Evolutionary conservation across 352 stramenopile genomes (phyloP).

Genomic region (Globisporangium irregulare): DNA sequence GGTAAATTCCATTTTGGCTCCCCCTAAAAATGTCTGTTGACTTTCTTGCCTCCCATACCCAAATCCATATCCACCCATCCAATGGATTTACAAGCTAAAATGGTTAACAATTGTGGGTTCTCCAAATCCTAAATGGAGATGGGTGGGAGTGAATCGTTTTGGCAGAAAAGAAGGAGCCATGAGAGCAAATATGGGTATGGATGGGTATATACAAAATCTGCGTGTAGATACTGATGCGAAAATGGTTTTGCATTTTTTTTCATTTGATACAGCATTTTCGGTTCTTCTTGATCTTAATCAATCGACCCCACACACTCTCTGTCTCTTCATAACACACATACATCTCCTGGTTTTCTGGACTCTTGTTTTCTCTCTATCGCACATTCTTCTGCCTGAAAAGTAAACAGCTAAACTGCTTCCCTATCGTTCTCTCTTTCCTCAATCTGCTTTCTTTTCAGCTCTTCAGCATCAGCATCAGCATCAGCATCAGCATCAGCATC

Average conservation of each 20-base stretch:
- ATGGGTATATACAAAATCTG: too few species aligned
- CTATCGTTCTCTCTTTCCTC: not conserved
- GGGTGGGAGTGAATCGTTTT: too few species aligned
- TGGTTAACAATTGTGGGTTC: too few species aligned
- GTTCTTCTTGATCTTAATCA: not conserved
- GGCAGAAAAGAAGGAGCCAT: too few species aligned
- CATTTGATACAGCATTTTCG: not conserved
- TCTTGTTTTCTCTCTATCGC: not conserved
- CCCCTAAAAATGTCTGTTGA: not conserved
- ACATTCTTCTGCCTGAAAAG: not conserved
- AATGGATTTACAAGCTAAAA: too few species aligned
- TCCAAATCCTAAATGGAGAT: too few species aligned
- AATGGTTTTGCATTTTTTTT: slow-evolving; percentile 1
- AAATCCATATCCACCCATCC: too few species aligned
- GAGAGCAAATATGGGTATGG: too few species aligned
- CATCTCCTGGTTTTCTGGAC: not conserved
- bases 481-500: slow-evolving; percentile 2
- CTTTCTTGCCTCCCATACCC: too few species aligned
- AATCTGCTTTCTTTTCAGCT: not conserved
- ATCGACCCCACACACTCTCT: not conserved
- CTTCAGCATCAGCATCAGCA: slow-evolving; percentile 4
- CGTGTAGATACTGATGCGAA: not conserved
- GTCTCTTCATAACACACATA: not conserved
- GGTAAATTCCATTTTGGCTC: not conserved
- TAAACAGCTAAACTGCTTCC: not conserved